Conservation (phyloP, 1,284 basidiomycete species). For the Cerrena zonata region DNA sequence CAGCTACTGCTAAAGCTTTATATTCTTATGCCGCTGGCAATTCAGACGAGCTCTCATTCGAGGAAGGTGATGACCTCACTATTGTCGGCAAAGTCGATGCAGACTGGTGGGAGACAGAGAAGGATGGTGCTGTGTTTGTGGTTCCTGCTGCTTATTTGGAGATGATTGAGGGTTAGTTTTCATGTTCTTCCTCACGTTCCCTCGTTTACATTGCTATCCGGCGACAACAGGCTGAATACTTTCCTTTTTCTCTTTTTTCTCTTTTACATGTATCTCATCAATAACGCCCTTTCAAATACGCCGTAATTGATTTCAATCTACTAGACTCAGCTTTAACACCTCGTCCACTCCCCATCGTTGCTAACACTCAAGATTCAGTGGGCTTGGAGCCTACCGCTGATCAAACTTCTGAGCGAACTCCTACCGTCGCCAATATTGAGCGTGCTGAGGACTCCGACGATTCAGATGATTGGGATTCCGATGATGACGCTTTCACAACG, state of each 20-base stretch:
- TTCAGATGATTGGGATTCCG: conserved; percentile 34
- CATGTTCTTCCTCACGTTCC: conserved; percentile 44
- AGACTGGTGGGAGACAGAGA: conserved; percentile 93
- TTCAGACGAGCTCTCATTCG: conserved; percentile 77
- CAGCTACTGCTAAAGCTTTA: conserved; percentile 68
- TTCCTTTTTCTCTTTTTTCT: conserved; percentile 41
- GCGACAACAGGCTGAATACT: conserved; percentile 63
- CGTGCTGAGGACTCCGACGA: conserved; percentile 15
- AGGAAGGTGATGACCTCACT: conserved; percentile 68
- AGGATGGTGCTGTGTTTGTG: conserved; percentile 75
- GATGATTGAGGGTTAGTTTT: conserved; percentile 77
- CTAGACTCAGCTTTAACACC: conserved; percentile 13
- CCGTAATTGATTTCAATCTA: conserved; percentile 5
- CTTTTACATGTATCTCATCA: conserved; percentile 36
- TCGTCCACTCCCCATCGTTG: not conserved
- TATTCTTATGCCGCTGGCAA: conserved; percentile 71
- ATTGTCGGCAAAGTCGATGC: conserved; percentile 77
- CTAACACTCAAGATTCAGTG: not conserved
- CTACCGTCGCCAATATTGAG: not conserved
- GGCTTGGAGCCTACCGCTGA: not conserved
- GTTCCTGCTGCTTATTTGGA: conserved; percentile 88
- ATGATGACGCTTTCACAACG: conserved; percentile 52
- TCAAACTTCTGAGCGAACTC: not conserved
- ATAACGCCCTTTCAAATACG: conserved; percentile 22
- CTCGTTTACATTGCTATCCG: conserved; percentile 51